Evolutionary conservation across 2,329 filamentous ascomycete species (phyloP).

Genomic region (Botrytis fragariae): DNA sequence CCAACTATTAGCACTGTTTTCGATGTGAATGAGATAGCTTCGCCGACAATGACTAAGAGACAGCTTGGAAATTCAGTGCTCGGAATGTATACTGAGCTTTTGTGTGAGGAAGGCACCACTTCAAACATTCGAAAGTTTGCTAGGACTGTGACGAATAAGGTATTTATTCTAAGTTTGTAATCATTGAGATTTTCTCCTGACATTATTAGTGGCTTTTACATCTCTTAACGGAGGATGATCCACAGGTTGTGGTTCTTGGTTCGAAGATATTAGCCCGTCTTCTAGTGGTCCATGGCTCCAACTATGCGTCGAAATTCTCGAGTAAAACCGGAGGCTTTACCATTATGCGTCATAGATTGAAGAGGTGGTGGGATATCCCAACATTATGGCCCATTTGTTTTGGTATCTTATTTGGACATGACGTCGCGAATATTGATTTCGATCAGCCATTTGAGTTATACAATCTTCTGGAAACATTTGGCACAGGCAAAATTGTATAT

Average conservation of each 20-base stretch:
- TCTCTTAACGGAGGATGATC: slow-evolving; percentile 80
- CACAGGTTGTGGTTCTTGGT: slow-evolving; percentile 77
- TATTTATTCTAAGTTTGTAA: slow-evolving; percentile 42
- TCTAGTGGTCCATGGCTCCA: slow-evolving; percentile 75
- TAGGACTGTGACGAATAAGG: slow-evolving; percentile 92
- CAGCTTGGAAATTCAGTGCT: slow-evolving; percentile 74
- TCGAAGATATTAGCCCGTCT: slow-evolving; percentile 81
- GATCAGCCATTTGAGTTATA: slow-evolving; percentile 71
- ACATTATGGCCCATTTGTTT: slow-evolving; percentile 86
- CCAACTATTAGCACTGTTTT: slow-evolving; percentile 33
- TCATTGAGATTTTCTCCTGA: slow-evolving; percentile 35
- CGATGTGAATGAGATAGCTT: slow-evolving; percentile 37
- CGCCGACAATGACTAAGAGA: slow-evolving; percentile 55
- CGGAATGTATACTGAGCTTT: slow-evolving; percentile 70
- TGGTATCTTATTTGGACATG: slow-evolving; percentile 80
- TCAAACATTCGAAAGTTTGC: slow-evolving; percentile 81
- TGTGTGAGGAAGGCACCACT: slow-evolving; percentile 70
- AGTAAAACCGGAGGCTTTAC: slow-evolving; percentile 88
- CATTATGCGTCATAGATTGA: slow-evolving; percentile 78
- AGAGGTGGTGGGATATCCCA: slow-evolving; percentile 84
- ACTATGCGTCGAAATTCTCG: slow-evolving; percentile 82
- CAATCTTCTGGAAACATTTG: slow-evolving; percentile 72
- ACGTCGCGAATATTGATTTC: slow-evolving; percentile 72
- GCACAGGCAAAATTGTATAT: slow-evolving; percentile 64
- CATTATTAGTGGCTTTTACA: slow-evolving; percentile 78